A percentile compares a stretch with the other conserved stretches of the same genome.
Conservation (phyloP, 352 stramenopile species). For the Phytophthora pluvialis region DNA sequence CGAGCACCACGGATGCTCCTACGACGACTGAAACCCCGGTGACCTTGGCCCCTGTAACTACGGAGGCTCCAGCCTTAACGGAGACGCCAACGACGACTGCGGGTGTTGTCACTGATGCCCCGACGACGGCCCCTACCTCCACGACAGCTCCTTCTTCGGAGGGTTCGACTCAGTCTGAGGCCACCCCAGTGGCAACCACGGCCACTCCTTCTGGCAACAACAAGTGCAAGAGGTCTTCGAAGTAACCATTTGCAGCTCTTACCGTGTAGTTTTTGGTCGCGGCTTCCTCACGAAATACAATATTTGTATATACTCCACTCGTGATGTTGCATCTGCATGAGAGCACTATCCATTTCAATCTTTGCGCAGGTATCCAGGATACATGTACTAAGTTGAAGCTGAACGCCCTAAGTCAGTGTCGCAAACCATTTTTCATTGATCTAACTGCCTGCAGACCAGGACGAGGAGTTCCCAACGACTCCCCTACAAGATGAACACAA, state of each 20-base stretch:
- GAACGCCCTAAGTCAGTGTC: not conserved
- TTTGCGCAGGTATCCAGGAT: too few relatives aligned
- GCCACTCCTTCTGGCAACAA: slow-evolving; percentile 7
- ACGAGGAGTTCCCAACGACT: slow-evolving; percentile 24
- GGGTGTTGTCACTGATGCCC: slow-evolving; percentile 6
- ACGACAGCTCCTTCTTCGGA: slow-evolving; percentile 7
- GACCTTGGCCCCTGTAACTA: not conserved
- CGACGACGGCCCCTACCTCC: not conserved
- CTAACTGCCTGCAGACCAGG: slow-evolving; percentile 5
- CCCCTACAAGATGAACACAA: slow-evolving; percentile 18
- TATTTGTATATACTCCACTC: slow-evolving; percentile 1
- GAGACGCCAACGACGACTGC: slow-evolving; percentile 10
- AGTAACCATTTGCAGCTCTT: slow-evolving; percentile 6
- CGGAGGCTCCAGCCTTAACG: not conserved
- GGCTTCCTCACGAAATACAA: slow-evolving; percentile 4
- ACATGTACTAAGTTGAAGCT: not conserved
- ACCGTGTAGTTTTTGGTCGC: slow-evolving; percentile 3
- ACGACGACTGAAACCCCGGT: not conserved
- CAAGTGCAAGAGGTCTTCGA: slow-evolving; percentile 16
- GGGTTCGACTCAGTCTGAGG: slow-evolving; percentile 21
- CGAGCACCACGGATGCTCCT: slow-evolving; percentile 12
- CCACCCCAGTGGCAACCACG: slow-evolving; percentile 14
- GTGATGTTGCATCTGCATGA: too few relatives aligned
- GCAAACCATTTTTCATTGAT: slow-evolving; percentile 24
- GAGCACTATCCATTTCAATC: too few relatives aligned